These are phyloP conservation scores for Thelephora ganbajun DNA, from an alignment of 768 basidiomycete genomes.

Conservation along the genomic window DNA sequence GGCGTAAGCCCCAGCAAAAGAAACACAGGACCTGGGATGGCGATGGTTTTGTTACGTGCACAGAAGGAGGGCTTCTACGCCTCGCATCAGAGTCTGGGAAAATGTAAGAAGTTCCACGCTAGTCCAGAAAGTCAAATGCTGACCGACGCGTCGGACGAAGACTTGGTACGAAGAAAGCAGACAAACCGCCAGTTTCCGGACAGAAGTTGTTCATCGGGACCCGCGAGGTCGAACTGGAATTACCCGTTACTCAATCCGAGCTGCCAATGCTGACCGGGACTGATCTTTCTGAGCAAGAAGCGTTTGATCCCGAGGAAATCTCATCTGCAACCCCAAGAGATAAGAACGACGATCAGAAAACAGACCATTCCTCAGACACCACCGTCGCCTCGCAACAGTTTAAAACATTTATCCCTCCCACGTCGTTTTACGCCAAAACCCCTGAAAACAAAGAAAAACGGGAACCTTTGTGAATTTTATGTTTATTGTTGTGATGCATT, in stretches of 20 bases:
- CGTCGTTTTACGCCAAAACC: conserved; percentile 46
- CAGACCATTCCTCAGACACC: conserved; percentile 9
- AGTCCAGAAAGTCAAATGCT: conserved; percentile 1
- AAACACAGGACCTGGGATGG: conserved; percentile 87
- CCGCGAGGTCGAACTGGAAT: conserved; percentile 50
- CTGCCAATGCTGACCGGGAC: conserved; percentile 31
- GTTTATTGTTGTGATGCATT: background rate
- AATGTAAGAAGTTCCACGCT: conserved; percentile 28
- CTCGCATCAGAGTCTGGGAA: conserved; percentile 62
- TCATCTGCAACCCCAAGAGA: too few species aligned
- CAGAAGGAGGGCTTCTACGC: conserved; percentile 31
- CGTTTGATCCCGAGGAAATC: conserved; percentile 5
- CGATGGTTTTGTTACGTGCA: conserved; percentile 45
- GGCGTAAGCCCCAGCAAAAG: conserved; percentile 61
- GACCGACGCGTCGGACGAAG: conserved; percentile 19
- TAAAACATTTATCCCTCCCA: conserved; percentile 33
- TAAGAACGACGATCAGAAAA: too few species aligned
- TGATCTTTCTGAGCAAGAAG: conserved; percentile 2
- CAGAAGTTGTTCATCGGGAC: conserved; percentile 37
- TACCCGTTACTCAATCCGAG: conserved; percentile 31
- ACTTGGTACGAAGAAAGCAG: conserved; percentile 48
- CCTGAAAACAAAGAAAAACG: conserved; percentile 15
- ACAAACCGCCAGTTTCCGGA: conserved; percentile 28
- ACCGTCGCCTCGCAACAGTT: conserved; percentile 7
- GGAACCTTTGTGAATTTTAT: conserved; percentile 31